These are phyloP conservation scores for Populus euphratica DNA, from an alignment of 345 rosid genomes.

Conservation along the genomic window DNA sequence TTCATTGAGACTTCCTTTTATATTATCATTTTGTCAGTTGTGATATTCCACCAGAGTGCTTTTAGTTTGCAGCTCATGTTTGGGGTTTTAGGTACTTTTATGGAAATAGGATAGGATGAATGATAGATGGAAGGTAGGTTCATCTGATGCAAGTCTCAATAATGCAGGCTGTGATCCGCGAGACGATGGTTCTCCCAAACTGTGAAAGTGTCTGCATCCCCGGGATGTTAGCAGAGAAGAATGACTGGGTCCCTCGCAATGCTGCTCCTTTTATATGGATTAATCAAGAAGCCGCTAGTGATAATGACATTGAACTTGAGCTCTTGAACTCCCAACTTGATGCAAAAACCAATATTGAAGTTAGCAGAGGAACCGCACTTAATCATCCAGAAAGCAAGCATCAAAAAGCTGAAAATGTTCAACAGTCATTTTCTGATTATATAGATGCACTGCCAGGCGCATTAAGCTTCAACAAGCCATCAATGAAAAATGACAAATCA, in stretches of 20 bases:
- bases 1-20: no score
- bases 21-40: no score
- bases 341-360: slow-evolving; percentile 36
- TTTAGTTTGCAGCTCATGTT: neutral
- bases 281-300: slow-evolving; percentile 56
- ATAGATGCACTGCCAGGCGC: slow-evolving; percentile 12
- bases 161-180: slow-evolving; percentile 59
- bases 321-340: slow-evolving; percentile 30
- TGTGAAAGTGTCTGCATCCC: slow-evolving; percentile 70
- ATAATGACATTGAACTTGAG: slow-evolving; percentile 25
- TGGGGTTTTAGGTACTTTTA: neutral
- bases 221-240: slow-evolving; percentile 81
- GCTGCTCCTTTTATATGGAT: slow-evolving; percentile 87
- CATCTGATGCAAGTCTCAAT: slow-evolving; percentile 13
- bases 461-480: slow-evolving; percentile 22
- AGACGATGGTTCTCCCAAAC: slow-evolving; percentile 89
- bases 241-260: slow-evolving; percentile 76
- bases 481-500: slow-evolving; percentile 28
- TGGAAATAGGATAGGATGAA: neutral
- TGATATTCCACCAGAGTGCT: neutral
- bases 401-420: slow-evolving; percentile 24
- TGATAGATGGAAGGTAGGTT: neutral
- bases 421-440: slow-evolving; percentile 22
- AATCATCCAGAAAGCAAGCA: slow-evolving; percentile 37
- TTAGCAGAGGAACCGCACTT: slow-evolving; percentile 12